phyloP scores from a whole-genome alignment of 352 stramenopile genomes.

The Phytophthora tubulina region DNA sequence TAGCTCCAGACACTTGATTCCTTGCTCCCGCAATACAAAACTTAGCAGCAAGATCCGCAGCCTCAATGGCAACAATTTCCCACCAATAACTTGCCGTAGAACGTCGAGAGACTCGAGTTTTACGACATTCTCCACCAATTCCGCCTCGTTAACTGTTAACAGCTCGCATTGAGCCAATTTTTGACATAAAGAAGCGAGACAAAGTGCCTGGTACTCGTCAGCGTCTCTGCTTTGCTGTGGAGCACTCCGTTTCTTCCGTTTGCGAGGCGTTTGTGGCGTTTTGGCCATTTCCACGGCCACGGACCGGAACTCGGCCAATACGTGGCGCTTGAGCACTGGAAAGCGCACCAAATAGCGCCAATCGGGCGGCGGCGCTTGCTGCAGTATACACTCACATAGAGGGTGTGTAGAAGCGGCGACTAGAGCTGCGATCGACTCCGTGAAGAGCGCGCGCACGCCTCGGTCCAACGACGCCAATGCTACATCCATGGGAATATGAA shows the following conservation, averaged over 20 bases:
- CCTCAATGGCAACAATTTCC: conserved; percentile 37
- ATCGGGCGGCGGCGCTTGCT: conserved; percentile 24
- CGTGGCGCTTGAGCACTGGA: conserved; percentile 60
- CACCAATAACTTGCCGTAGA: conserved; percentile 32
- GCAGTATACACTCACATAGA: conserved; percentile 53
- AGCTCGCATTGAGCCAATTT: conserved; percentile 55
- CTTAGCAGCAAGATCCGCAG: conserved; percentile 43
- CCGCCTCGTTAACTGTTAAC: conserved; percentile 28
- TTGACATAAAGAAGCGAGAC: conserved; percentile 45
- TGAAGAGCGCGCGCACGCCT: conserved; percentile 60
- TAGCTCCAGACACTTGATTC: conserved; percentile 13
- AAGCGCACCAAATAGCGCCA: conserved; percentile 49
- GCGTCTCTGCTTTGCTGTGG: conserved; percentile 13
- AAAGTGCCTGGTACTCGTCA: conserved; percentile 37
- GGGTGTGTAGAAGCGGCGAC: conserved; percentile 24
- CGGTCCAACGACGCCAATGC: conserved; percentile 46
- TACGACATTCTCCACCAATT: conserved; percentile 33
- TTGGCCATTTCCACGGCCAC: conserved; percentile 31
- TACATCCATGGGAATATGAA: conserved; percentile 38
- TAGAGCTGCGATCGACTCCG: conserved; percentile 4
- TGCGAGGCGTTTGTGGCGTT: conserved; percentile 37
- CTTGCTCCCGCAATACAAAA: conserved; percentile 38
- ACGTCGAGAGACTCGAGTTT: conserved; percentile 28
- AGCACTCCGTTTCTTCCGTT: conserved; percentile 35
- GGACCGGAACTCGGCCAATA: conserved; percentile 46